Conservation (phyloP, 257 asterid genomes). For the Linderniella brevidens region DNA sequence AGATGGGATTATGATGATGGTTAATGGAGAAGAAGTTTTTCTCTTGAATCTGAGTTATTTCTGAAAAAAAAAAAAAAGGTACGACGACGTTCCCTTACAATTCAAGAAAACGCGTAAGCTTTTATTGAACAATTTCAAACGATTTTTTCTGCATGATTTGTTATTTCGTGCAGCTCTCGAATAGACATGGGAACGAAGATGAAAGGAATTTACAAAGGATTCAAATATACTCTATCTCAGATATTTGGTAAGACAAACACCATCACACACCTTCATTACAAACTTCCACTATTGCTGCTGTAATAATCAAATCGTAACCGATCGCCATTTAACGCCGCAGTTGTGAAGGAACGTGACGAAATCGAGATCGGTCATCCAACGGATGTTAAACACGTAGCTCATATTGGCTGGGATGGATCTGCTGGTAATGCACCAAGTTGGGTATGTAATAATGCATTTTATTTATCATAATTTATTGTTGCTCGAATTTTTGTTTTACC, state of each 20-base stretch:
- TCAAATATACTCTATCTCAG: conserved; percentile 55
- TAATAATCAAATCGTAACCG: too few species aligned
- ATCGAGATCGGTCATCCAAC: conserved; percentile 75
- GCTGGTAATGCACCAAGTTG: conserved; percentile 72
- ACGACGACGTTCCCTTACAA: neutral
- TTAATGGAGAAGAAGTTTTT: conserved; percentile 26
- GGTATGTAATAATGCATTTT: conserved; percentile 34
- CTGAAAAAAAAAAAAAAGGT: conserved; percentile 27
- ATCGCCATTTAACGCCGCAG: conserved; percentile 18
- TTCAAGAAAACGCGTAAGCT: too few species aligned
- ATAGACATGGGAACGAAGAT: conserved; percentile 41
- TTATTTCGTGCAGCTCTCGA: conserved; percentile 10
- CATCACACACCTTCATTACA: too few species aligned
- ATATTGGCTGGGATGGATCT: conserved; percentile 81
- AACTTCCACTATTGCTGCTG: too few species aligned
- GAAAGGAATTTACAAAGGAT: conserved; percentile 77
- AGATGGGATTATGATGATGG: conserved; percentile 19
- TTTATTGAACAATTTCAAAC: conserved; percentile 8
- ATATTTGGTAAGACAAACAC: conserved; percentile 54
- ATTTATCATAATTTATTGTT: too few species aligned
- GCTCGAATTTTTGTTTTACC: too few species aligned
- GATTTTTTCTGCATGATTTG: conserved; percentile 15
- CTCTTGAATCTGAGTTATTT: conserved; percentile 18
- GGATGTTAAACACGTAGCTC: conserved; percentile 84
- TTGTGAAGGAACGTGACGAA: conserved; percentile 62